A percentile compares a stretch with the other conserved stretches of the same genome.
Conservation (phyloP, 1,284 basidiomycete species). For the Naganishia albida region DNA sequence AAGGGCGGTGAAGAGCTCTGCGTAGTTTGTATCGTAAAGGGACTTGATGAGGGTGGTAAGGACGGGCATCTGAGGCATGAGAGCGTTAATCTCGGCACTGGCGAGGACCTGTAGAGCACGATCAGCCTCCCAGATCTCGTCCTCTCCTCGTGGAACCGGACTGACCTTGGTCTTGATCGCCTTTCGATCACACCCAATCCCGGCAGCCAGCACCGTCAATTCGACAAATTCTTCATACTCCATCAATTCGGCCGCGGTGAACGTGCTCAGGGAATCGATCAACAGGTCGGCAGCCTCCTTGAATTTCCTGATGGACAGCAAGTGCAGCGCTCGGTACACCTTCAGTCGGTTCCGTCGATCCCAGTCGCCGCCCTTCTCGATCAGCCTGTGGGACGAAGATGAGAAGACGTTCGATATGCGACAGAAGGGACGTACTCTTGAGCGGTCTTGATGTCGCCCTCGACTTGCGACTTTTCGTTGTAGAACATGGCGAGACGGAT, state of each 20-base stretch:
- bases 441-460: slow-evolving; percentile 72
- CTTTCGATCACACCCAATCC: slow-evolving; percentile 75
- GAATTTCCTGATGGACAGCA: slow-evolving; percentile 75
- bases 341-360: slow-evolving; percentile 94
- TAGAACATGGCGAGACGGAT: slow-evolving; percentile 92
- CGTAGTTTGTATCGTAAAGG: slow-evolving; percentile 90
- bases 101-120: slow-evolving; percentile 58
- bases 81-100: slow-evolving; percentile 59
- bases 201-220: slow-evolving; percentile 77
- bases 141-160: not conserved
- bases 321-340: slow-evolving; percentile 87
- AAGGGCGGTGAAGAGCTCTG: slow-evolving; percentile 88
- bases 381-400: slow-evolving; percentile 61
- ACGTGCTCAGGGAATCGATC: slow-evolving; percentile 87
- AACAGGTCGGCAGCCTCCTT: slow-evolving; percentile 75
- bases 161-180: slow-evolving; percentile 91
- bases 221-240: slow-evolving; percentile 89
- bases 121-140: not conserved
- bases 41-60: slow-evolving; percentile 58
- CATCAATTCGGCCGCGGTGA: slow-evolving; percentile 88
- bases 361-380: slow-evolving; percentile 98
- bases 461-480: slow-evolving; percentile 74
- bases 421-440: slow-evolving; percentile 62
- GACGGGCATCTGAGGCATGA: slow-evolving; percentile 56
- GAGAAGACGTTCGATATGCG: not conserved